Evolutionary conservation across 768 basidiomycete genomes (phyloP).

Genomic region (Mrakia frigida): DNA sequence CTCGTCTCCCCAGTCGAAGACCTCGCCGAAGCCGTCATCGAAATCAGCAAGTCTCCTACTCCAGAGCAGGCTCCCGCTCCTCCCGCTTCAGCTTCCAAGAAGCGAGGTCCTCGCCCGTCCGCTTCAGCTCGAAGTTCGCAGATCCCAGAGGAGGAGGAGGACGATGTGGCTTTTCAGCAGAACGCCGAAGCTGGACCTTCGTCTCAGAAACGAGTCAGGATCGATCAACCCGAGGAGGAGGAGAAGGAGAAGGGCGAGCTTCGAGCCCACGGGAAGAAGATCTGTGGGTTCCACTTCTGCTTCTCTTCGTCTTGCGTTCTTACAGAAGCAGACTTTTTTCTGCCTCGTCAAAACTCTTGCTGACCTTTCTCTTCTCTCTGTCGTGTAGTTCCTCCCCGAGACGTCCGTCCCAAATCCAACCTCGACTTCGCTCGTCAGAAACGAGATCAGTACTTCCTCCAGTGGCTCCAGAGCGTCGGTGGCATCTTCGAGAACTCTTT

Average conservation of each 20-base stretch:
- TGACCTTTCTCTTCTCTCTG: neutral
- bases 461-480: conserved; percentile 15
- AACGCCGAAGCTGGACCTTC: neutral
- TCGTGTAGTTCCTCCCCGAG: neutral
- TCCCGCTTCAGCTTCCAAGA: too few species aligned
- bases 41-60: neutral
- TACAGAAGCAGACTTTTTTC: too few species aligned
- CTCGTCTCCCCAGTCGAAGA: neutral
- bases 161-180: neutral
- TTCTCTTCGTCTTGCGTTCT: too few species aligned
- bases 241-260: too few species aligned
- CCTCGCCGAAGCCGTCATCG: neutral
- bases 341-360: too few species aligned
- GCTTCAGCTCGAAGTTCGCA: neutral
- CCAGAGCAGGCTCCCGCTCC: too few species aligned
- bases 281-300: too few species aligned
- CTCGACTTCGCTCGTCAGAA: conserved; percentile 13
- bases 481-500: conserved; percentile 4
- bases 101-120: too few species aligned
- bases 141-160: neutral
- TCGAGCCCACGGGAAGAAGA: too few species aligned
- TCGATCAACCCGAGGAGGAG: neutral
- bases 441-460: conserved; percentile 13
- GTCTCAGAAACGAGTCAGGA: neutral
- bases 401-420: neutral